A percentile compares a stretch with the other conserved stretches of the same genome.
Evolutionary conservation across 1,284 basidiomycete genomes (phyloP).

Genomic region (Pseudozyma sp.): DNA sequence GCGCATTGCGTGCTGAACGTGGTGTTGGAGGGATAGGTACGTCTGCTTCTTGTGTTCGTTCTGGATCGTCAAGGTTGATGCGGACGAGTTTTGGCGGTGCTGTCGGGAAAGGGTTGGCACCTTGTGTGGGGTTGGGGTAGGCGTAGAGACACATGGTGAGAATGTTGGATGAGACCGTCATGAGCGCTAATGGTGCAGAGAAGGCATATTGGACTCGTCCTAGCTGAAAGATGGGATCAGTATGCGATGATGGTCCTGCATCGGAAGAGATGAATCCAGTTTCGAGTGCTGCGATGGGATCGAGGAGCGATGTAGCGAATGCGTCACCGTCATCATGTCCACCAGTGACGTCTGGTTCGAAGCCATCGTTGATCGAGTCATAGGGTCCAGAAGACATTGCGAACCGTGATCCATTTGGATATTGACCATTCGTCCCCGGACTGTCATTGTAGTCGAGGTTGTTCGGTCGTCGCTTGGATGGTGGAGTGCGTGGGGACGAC

Average conservation of each 20-base stretch:
- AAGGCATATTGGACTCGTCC: constrained; percentile 67
- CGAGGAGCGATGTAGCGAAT: constrained; percentile 28
- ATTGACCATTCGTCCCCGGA: background rate
- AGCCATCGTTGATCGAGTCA: constrained; percentile 38
- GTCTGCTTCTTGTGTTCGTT: constrained; percentile 60
- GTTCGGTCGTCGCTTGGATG: constrained; percentile 4
- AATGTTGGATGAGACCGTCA: constrained; percentile 64
- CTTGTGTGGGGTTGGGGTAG: constrained; percentile 32
- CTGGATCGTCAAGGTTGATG: constrained; percentile 66
- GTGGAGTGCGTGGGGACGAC: constrained; percentile 25
- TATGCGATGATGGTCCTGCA: constrained; percentile 28
- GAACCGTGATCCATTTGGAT: constrained; percentile 7
- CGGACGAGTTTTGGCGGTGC: constrained; percentile 58
- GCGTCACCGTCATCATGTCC: constrained; percentile 2
- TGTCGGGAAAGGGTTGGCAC: constrained; percentile 25
- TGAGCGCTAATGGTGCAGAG: constrained; percentile 58
- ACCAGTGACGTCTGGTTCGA: constrained; percentile 16
- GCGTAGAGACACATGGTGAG: constrained; percentile 64
- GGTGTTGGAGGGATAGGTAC: constrained; percentile 57
- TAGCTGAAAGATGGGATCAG: constrained; percentile 63
- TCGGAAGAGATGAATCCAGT: constrained; percentile 62
- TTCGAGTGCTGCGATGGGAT: constrained; percentile 55
- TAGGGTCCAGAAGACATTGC: background rate
- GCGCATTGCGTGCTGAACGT: constrained; percentile 45
- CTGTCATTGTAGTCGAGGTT: background rate